A percentile compares a stretch with the other conserved stretches of the same genome.
Conservation (phyloP, 768 basidiomycete species). For the Suillus clintonianus region DNA sequence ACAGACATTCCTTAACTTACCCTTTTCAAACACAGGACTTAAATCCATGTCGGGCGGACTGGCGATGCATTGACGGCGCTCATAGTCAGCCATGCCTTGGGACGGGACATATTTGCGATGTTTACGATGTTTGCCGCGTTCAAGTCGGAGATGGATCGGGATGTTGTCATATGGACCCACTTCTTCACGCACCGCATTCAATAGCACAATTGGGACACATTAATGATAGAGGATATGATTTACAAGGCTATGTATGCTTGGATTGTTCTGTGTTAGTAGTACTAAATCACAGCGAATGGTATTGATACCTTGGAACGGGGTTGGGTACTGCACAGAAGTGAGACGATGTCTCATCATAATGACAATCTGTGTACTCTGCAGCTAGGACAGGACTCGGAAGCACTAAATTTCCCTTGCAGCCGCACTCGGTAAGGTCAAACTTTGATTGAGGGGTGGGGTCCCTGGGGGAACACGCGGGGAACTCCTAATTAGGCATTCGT, state of each 20-base stretch:
- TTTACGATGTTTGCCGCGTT: background rate
- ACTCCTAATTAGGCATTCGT: conserved; percentile 11
- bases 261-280: too few relatives aligned
- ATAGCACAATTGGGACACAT: background rate
- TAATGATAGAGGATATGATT: too few relatives aligned
- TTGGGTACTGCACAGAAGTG: background rate
- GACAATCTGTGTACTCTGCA: conserved; percentile 11
- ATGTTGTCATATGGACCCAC: background rate
- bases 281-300: background rate
- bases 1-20: too few relatives aligned
- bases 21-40: background rate
- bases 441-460: conserved; percentile 13
- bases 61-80: background rate
- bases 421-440: background rate
- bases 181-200: too few relatives aligned
- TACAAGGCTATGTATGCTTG: too few relatives aligned
- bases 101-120: background rate
- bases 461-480: conserved; percentile 12
- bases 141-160: background rate
- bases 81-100: background rate
- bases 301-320: background rate
- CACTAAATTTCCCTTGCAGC: conserved; percentile 15
- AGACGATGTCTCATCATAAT: too few relatives aligned
- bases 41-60: too few relatives aligned
- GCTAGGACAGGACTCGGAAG: conserved; percentile 11